Evolutionary conservation across 2,329 filamentous ascomycete species (phyloP), one percentile per base, ranked within the genome.

Genomic region (Trichoderma endophyticum): DNA sequence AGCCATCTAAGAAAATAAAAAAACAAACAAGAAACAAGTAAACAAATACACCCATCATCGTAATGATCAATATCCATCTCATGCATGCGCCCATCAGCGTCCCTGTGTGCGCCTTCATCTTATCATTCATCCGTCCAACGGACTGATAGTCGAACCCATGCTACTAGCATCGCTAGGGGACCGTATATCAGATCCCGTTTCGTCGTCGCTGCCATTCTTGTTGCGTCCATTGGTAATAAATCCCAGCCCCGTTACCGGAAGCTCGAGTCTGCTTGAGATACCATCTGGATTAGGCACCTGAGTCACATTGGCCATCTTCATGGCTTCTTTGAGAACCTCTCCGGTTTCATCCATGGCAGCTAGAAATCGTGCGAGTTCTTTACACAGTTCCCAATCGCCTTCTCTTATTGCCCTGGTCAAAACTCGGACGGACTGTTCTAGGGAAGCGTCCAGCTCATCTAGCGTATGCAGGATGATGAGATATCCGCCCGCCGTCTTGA

Each of bases 401-500:
- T 95, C 94, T 36, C 90, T 86, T 77, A 95, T 95, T 0, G 95
- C 96, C 63, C 93, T 86, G 36, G 89, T 90, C 71, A 99, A 87
- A 28, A 99, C 84, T 14, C 94, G 89, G 4, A 97, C 92, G 24
- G 94, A 91, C 79, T 95, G 92, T 76, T 93, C 91, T 15, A 90
- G 91, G 24, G 90, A 92, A 2, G 90, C 86, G 12, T 86, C 88
- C 56, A 92, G 81, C 79, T 93, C 91, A 75, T 92, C 89, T 72
- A 92, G 86, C 0, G 94, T 97, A 79, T 99, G 95, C 43, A 99
- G 85, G 43, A 99, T 93, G 21, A 99, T 89, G n/a, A 99, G 87
- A 80, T 98, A 99, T 1, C 97, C 96, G 11, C 95, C 95, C 2
- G 96, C 97, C 6, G 96, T 99, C 82, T 98, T 98, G 64, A 99